These are phyloP conservation scores for Glonium stellatum DNA, from an alignment of 495 filamentous ascomycete genomes.

Conservation along the genomic window DNA sequence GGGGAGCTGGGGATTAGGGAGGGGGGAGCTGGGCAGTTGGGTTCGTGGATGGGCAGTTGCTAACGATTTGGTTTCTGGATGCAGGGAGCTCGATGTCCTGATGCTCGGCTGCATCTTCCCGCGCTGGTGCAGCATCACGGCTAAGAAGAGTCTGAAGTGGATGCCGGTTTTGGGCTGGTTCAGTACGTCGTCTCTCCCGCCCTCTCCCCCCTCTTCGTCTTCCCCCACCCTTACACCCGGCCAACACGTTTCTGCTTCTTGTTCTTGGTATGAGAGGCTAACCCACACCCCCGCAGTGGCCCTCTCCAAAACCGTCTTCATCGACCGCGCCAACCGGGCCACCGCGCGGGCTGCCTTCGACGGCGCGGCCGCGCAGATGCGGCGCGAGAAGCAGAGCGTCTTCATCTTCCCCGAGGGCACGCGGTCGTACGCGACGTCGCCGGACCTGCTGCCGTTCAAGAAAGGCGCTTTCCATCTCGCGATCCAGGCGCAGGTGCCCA, in stretches of 20 bases:
- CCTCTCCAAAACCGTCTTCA: constrained; percentile 84
- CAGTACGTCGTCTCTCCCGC: constrained; percentile 39
- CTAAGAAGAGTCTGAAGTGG: constrained; percentile 75
- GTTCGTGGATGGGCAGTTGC: background rate
- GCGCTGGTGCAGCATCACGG: constrained; percentile 84
- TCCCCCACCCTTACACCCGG: background rate
- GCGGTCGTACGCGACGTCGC: constrained; percentile 74
- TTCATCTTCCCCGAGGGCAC: constrained; percentile 86
- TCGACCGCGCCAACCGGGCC: constrained; percentile 76
- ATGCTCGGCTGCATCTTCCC: constrained; percentile 85
- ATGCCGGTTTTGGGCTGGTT: constrained; percentile 95
- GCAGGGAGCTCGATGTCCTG: constrained; percentile 76
- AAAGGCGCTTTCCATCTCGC: constrained; percentile 97
- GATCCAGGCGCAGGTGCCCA: constrained; percentile 84
- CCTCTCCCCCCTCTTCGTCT: background rate
- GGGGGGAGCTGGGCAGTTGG: background rate
- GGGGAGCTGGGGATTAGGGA: background rate
- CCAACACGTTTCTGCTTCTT: background rate
- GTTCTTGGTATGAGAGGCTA: background rate
- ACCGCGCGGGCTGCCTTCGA: constrained; percentile 82
- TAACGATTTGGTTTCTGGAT: constrained; percentile 1
- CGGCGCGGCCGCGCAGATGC: constrained; percentile 73
- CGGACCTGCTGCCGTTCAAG: constrained; percentile 83
- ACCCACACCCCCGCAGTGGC: constrained; percentile 46
- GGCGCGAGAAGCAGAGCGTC: constrained; percentile 67